phyloP scores from a whole-genome alignment of 1,139 yeast species.

The Suhomyces panamericanus region DNA sequence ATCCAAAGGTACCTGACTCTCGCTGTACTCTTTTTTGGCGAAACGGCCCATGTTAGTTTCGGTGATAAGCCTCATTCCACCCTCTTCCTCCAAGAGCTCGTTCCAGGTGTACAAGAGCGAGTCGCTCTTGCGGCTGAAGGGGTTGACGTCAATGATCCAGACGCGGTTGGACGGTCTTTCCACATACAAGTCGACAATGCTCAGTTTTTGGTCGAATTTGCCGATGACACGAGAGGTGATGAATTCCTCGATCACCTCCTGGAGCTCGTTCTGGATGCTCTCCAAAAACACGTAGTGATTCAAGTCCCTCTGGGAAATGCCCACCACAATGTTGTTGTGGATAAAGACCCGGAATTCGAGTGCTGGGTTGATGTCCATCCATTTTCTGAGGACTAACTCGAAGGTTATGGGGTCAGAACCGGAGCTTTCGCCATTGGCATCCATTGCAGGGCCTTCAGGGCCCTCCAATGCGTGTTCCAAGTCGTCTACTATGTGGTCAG shows the following conservation, averaged over 20 bases:
- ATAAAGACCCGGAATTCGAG: conserved; percentile 88
- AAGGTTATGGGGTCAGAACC: conserved; percentile 24
- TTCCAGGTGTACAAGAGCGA: conserved; percentile 81
- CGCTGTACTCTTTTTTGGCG: conserved; percentile 79
- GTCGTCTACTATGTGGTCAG: conserved; percentile 86
- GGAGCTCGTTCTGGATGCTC: conserved; percentile 45
- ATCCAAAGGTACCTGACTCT: conserved; percentile 88
- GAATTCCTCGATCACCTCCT: conserved; percentile 53
- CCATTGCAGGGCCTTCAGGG: neutral
- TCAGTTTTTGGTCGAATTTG: conserved; percentile 38
- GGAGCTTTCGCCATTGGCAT: neutral
- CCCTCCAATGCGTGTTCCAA: conserved; percentile 59
- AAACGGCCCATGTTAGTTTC: conserved; percentile 70
- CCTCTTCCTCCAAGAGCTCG: conserved; percentile 53
- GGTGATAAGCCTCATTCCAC: conserved; percentile 60
- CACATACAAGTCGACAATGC: conserved; percentile 77
- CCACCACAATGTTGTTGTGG: conserved; percentile 59
- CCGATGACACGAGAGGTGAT: conserved; percentile 46
- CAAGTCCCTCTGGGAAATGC: conserved; percentile 81
- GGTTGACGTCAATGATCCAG: conserved; percentile 79
- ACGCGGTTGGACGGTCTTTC: conserved; percentile 72
- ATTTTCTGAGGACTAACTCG: conserved; percentile 76
- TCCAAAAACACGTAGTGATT: conserved; percentile 74
- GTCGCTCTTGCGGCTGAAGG: conserved; percentile 77
- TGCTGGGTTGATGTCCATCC: conserved; percentile 84